A percentile compares a stretch with the other conserved stretches of the same genome.
phyloP scores from a whole-genome alignment of 768 basidiomycete genomes.

The Crassisporium funariophilum region DNA sequence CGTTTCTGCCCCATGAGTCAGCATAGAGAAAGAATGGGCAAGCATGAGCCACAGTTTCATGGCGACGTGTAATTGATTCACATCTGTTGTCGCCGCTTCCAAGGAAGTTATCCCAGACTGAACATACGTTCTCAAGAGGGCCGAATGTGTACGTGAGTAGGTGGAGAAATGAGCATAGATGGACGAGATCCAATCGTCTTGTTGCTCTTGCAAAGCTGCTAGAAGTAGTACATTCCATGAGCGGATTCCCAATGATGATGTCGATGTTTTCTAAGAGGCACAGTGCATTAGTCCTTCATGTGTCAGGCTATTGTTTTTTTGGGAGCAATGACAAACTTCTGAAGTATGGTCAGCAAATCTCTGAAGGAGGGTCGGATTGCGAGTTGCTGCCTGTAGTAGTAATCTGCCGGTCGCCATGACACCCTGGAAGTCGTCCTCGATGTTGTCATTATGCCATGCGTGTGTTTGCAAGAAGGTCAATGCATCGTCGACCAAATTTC shows the following conservation, averaged over 20 bases:
- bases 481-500: conserved; percentile 50
- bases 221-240: conserved; percentile 69
- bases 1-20: conserved; percentile 29
- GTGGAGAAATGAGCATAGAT: conserved; percentile 52
- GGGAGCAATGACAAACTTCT: conserved; percentile 10
- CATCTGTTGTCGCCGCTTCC: conserved; percentile 52
- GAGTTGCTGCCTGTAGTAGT: conserved; percentile 48
- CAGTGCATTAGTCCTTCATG: no score
- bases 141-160: conserved; percentile 52
- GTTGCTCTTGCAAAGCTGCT: conserved; percentile 48
- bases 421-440: conserved; percentile 55
- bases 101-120: conserved; percentile 37
- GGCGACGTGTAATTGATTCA: conserved; percentile 69
- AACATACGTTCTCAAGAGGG: conserved; percentile 43
- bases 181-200: conserved; percentile 35
- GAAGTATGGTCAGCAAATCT: conserved; percentile 33
- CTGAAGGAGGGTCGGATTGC: conserved; percentile 44
- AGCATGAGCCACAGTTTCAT: conserved; percentile 75
- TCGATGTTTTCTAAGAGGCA: conserved; percentile 42
- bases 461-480: conserved; percentile 56
- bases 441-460: conserved; percentile 44
- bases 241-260: conserved; percentile 43
- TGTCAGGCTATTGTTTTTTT: no score
- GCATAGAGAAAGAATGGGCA: conserved; percentile 39
- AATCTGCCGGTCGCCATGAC: conserved; percentile 54